Conservation (phyloP, 257 asterid genomes). For the Fraxinus pennsylvanica region DNA sequence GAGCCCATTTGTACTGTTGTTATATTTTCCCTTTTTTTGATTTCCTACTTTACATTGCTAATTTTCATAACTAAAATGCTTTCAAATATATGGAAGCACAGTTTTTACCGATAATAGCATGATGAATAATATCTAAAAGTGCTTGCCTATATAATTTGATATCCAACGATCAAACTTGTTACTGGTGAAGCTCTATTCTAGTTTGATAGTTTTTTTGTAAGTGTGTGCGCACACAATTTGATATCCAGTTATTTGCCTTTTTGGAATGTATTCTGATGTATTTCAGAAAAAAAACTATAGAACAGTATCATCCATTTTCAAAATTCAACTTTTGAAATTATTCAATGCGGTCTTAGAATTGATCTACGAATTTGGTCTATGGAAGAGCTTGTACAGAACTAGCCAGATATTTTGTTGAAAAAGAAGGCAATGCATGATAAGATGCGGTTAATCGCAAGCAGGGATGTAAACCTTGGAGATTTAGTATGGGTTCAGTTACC, state of each 20-base stretch:
- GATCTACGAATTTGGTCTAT: background rate
- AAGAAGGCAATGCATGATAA: constrained; percentile 1
- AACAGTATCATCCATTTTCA: background rate
- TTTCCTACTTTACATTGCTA: background rate
- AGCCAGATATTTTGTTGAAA: constrained; percentile 5
- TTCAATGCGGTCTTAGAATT: background rate
- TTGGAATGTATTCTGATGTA: background rate
- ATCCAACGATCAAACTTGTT: too few species aligned
- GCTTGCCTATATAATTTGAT: too few species aligned
- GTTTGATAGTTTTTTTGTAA: too few species aligned
- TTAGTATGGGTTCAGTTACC: constrained; percentile 24
- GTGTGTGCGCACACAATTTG: background rate
- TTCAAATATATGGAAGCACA: background rate
- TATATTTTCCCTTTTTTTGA: background rate
- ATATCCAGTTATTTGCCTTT: background rate
- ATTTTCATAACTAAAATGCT: background rate
- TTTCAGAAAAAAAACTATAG: background rate
- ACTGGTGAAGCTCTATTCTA: too few species aligned
- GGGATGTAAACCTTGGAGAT: constrained; percentile 19
- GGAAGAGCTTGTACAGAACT: background rate
- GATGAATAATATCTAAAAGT: too few species aligned
- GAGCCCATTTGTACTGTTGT: background rate
- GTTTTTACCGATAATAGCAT: too few species aligned
- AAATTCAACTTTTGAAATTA: background rate
- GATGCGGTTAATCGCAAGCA: background rate